Evolutionary conservation across 139 green algal species (phyloP).

Genomic region (Parachlorella kessleri): DNA sequence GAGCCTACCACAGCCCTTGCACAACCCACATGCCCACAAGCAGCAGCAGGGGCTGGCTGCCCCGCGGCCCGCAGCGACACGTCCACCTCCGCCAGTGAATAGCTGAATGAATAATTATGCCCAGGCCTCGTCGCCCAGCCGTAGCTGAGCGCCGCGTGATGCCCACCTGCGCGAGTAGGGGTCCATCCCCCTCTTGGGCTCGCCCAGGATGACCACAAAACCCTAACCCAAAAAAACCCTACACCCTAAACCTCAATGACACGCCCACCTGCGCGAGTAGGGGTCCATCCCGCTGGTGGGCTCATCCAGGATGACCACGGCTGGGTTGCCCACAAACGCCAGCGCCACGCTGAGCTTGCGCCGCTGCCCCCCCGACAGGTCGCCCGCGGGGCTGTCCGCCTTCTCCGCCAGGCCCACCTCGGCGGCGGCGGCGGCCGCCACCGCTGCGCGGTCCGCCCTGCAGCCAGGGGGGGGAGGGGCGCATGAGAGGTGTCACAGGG

Average conservation of each 20-base stretch:
- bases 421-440: constrained; percentile 23
- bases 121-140: too few relatives aligned
- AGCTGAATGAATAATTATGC: too few relatives aligned
- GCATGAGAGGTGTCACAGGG: too few relatives aligned
- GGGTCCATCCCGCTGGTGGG: constrained; percentile 72
- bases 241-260: too few relatives aligned
- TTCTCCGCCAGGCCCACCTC: constrained; percentile 53
- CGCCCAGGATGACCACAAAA: constrained; percentile 76
- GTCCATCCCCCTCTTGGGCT: constrained; percentile 75
- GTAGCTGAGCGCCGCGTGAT: too few relatives aligned
- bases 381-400: constrained; percentile 45
- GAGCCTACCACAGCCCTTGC: too few relatives aligned
- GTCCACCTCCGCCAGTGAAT: too few relatives aligned
- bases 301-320: constrained; percentile 81
- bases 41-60: not conserved
- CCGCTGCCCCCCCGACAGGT: constrained; percentile 80
- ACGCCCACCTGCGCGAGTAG: constrained; percentile 1
- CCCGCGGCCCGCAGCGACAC: not conserved
- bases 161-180: constrained; percentile 24
- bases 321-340: constrained; percentile 70
- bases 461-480: too few relatives aligned
- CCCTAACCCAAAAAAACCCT: constrained; percentile 72
- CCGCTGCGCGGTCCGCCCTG: not conserved
- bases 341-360: constrained; percentile 78
- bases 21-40: too few relatives aligned